A percentile compares a stretch with the other conserved stretches of the same genome.
These are phyloP conservation scores for Eutypa lata DNA, from an alignment of 2,329 filamentous ascomycete genomes.

Conservation along the genomic window DNA sequence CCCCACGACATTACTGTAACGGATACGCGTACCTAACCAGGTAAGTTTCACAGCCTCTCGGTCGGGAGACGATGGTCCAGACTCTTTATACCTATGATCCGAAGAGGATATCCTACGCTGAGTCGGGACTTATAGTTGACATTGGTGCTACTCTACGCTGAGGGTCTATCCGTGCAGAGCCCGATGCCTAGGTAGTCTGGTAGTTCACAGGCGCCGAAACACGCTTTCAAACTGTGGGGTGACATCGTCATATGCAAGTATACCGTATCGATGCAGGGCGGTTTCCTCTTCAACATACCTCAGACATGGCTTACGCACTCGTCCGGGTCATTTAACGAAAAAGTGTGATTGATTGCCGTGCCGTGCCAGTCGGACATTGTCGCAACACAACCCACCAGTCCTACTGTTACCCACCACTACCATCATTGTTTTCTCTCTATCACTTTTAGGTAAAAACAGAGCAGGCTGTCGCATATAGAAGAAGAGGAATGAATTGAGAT, in stretches of 20 bases:
- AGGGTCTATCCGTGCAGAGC: not conserved
- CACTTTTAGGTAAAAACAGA: no score
- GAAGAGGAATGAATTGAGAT: no score
- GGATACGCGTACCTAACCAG: not conserved
- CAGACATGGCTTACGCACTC: not conserved
- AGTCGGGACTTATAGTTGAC: no score
- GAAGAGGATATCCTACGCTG: no score
- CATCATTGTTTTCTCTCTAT: no score
- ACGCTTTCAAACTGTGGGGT: not conserved
- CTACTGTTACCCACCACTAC: no score
- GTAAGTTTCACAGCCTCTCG: not conserved
- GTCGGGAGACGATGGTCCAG: not conserved
- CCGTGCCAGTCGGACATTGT: not conserved
- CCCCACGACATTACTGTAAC: not conserved
- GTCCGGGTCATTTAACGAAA: not conserved
- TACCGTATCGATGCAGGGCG: not conserved
- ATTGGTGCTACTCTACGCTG: not conserved
- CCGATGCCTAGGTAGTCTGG: no score
- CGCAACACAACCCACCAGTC: not conserved
- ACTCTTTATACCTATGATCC: no score
- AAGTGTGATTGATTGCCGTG: not conserved
- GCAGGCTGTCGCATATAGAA: no score
- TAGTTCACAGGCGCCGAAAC: not conserved
- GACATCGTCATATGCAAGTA: not conserved
- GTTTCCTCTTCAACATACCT: not conserved